Percentiles rank a stretch among this genome's conserved stretches.
These are phyloP conservation scores for Populus nigra DNA, from an alignment of 345 rosid species.

Conservation along the genomic window DNA sequence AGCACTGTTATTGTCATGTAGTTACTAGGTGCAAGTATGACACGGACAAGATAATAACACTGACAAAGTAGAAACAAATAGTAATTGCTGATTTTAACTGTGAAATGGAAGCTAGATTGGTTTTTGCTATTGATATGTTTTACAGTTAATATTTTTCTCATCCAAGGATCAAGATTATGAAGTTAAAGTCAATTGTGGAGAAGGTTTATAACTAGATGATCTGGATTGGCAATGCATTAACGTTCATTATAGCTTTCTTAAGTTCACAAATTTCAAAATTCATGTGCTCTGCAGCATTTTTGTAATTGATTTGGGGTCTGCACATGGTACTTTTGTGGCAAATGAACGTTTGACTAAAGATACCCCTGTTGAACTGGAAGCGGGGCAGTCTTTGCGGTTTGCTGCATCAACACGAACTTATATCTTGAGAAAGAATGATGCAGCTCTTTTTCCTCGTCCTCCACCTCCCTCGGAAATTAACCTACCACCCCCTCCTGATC, in stretches of 20 bases:
- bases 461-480: slow-evolving; percentile 60
- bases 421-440: slow-evolving; percentile 69
- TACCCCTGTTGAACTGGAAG: slow-evolving; percentile 61
- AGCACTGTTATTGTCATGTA: background rate
- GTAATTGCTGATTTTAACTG: background rate
- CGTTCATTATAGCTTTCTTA: background rate
- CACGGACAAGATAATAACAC: background rate
- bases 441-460: slow-evolving; percentile 72
- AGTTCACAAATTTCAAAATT: background rate
- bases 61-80: background rate
- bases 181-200: background rate
- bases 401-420: slow-evolving; percentile 92
- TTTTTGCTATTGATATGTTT: background rate
- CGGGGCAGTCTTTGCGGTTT: slow-evolving; percentile 80
- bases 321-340: slow-evolving; percentile 87
- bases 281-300: slow-evolving; percentile 47
- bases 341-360: slow-evolving; percentile 81
- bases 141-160: background rate
- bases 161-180: background rate
- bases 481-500: slow-evolving; percentile 73
- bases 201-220: background rate
- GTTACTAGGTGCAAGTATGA: background rate
- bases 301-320: slow-evolving; percentile 76
- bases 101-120: background rate
- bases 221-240: background rate